Evolutionary conservation across 306 rosid species (phyloP).

Genomic region (Biancaea sappan): DNA sequence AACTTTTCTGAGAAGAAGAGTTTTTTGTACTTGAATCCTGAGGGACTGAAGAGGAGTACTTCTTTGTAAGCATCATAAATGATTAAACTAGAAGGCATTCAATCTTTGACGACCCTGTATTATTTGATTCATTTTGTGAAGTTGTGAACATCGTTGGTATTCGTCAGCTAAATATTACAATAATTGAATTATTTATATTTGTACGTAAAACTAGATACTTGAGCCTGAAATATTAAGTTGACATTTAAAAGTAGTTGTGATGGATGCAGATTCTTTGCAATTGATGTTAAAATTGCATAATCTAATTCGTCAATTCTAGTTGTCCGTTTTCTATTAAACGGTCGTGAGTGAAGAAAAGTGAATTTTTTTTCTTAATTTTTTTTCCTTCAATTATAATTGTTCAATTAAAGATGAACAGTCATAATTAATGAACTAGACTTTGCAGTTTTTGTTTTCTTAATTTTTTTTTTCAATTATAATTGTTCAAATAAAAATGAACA

Average conservation of each 20-base stretch:
- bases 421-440: too few relatives aligned
- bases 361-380: too few relatives aligned
- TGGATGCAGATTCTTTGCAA: too few relatives aligned
- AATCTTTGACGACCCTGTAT: constrained; percentile 9
- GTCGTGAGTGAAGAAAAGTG: too few relatives aligned
- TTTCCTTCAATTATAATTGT: too few relatives aligned
- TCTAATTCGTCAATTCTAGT: too few relatives aligned
- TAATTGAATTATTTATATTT: background rate
- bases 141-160: background rate
- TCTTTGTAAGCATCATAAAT: constrained; percentile 29
- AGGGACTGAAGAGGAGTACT: constrained; percentile 42
- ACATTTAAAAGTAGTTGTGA: constrained; percentile 10
- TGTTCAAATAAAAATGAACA: too few relatives aligned
- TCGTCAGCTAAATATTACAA: background rate
- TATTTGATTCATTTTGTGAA: constrained; percentile 24
- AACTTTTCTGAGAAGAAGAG: constrained; percentile 28
- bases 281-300: too few relatives aligned
- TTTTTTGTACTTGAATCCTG: constrained; percentile 54
- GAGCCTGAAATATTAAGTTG: background rate
- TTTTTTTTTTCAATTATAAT: too few relatives aligned
- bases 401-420: too few relatives aligned
- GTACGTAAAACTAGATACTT: background rate
- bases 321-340: too few relatives aligned
- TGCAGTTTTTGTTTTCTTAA: too few relatives aligned
- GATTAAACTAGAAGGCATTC: constrained; percentile 7